phyloP scores from a whole-genome alignment of 2,329 filamentous ascomycete genomes.

The Fusarium keratoplasticum region DNA sequence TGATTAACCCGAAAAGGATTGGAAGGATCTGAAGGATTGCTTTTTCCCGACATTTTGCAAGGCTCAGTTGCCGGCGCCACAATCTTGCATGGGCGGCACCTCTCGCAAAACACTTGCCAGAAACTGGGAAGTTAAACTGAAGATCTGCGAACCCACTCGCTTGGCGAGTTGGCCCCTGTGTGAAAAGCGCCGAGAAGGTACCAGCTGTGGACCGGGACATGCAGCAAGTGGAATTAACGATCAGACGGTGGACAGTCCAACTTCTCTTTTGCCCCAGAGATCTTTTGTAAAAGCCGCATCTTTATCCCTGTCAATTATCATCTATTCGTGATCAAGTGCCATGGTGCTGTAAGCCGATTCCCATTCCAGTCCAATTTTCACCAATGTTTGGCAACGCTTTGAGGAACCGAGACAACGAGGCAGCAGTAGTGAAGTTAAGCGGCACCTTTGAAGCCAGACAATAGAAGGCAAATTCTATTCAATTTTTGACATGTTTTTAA shows the following conservation, averaged over 20 bases:
- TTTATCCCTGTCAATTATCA: neutral
- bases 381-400: neutral
- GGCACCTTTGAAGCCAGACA: neutral
- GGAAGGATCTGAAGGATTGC: neutral
- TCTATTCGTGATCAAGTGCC: neutral
- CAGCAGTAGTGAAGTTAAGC: neutral
- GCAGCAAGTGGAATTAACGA: neutral
- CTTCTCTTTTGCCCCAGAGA: neutral
- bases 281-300: neutral
- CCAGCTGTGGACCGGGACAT: neutral
- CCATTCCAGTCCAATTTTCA: neutral
- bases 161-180: neutral
- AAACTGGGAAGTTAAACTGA: neutral
- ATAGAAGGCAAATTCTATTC: neutral
- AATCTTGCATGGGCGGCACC: neutral
- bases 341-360: neutral
- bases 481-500: neutral
- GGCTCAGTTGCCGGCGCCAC: neutral
- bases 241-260: too few species aligned
- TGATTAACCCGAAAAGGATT: neutral
- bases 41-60: neutral
- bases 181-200: neutral
- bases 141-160: neutral
- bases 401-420: too few species aligned
- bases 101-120: neutral